These are phyloP conservation scores for Echites panduratus DNA, from an alignment of 257 asterid genomes.

Conservation along the genomic window DNA sequence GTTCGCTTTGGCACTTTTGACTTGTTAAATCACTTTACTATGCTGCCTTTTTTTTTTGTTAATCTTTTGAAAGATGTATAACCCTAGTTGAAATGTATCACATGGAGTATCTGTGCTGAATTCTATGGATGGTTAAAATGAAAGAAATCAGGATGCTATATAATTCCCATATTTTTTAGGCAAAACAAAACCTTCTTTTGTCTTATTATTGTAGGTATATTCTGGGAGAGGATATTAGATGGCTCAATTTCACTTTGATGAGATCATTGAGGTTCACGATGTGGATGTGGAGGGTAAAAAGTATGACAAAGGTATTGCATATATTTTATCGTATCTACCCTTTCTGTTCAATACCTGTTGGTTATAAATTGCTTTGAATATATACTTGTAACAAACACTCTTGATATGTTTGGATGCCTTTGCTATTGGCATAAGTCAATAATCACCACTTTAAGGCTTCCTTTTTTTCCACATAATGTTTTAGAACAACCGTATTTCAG, in stretches of 20 bases:
- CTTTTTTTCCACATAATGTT: neutral
- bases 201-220: neutral
- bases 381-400: neutral
- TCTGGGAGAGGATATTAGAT: slow-evolving; percentile 18
- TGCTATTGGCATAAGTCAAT: neutral
- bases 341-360: neutral
- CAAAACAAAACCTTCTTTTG: neutral
- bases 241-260: slow-evolving; percentile 54
- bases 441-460: neutral
- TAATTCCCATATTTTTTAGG: neutral
- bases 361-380: neutral
- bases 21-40: too few species aligned
- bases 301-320: slow-evolving; percentile 60
- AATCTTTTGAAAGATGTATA: too few species aligned
- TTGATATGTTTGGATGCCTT: neutral
- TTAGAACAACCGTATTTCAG: neutral
- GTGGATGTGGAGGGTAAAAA: slow-evolving; percentile 46
- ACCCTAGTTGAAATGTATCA: too few species aligned
- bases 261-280: slow-evolving; percentile 39
- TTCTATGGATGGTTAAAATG: neutral
- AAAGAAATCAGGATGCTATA: neutral
- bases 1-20: too few species aligned
- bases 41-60: too few species aligned
- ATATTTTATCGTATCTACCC: neutral
- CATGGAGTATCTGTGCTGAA: neutral